These are phyloP conservation scores for Ophiostoma ips DNA, from an alignment of 2,329 filamentous ascomycete genomes.

Conservation along the genomic window DNA sequence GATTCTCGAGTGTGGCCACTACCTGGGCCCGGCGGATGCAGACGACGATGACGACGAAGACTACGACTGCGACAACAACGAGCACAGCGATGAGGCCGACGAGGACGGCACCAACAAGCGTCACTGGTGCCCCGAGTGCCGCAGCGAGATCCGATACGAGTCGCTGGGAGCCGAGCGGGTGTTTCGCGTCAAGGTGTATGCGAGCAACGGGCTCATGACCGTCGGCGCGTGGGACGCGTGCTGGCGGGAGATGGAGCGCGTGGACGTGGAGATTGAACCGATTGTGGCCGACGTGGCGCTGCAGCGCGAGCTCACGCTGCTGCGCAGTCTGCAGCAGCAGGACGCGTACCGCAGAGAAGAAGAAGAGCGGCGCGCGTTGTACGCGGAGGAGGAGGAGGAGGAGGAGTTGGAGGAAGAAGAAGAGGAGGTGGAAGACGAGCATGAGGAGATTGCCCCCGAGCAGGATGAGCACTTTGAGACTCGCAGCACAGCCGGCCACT, in stretches of 20 bases:
- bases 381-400: slow-evolving; percentile 15
- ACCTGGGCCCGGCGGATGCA: slow-evolving; percentile 47
- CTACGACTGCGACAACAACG: slow-evolving; percentile 32
- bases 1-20: slow-evolving; percentile 65
- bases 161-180: slow-evolving; percentile 39
- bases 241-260: slow-evolving; percentile 97
- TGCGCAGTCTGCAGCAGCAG: slow-evolving; percentile 27
- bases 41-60: slow-evolving; percentile 27
- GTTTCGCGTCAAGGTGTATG: slow-evolving; percentile 79
- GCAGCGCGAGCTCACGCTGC: slow-evolving; percentile 39
- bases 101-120: slow-evolving; percentile 21
- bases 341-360: slow-evolving; percentile 16
- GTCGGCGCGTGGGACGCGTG: slow-evolving; percentile 84
- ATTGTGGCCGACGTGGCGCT: slow-evolving; percentile 43
- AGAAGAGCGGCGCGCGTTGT: slow-evolving; percentile 17
- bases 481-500: slow-evolving; percentile 3
- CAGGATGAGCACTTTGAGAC: neutral
- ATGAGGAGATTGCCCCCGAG: neutral
- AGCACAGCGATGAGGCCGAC: slow-evolving; percentile 26
- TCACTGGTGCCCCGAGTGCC: slow-evolving; percentile 45
- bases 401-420: slow-evolving; percentile 1
- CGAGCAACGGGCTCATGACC: slow-evolving; percentile 86
- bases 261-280: slow-evolving; percentile 83
- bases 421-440: slow-evolving; percentile 6
- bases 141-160: slow-evolving; percentile 40